Conservation (phyloP, 768 basidiomycete genomes). For the Chalciporus chontae region DNA sequence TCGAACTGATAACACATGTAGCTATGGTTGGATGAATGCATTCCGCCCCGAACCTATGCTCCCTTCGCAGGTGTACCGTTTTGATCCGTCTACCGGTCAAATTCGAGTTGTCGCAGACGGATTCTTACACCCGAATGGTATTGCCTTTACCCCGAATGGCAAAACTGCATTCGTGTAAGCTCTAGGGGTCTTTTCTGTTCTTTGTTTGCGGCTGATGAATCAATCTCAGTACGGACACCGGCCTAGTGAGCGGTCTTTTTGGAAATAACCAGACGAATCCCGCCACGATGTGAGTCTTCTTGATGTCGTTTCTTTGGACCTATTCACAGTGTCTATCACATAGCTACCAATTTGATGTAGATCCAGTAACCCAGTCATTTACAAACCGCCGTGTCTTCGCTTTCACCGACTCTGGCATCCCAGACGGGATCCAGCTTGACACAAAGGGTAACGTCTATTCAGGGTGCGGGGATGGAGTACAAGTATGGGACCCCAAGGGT, state of each 20-base stretch:
- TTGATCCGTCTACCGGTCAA: conserved; percentile 55
- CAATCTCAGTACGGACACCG: conserved; percentile 31
- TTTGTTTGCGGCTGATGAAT: conserved; percentile 7
- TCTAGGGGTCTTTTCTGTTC: conserved; percentile 2
- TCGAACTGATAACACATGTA: conserved; percentile 20
- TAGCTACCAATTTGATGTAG: conserved; percentile 70
- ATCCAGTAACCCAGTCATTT: conserved; percentile 50
- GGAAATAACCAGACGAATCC: conserved; percentile 56
- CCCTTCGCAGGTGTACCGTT: conserved; percentile 57
- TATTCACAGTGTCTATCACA: background rate
- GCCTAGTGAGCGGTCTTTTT: conserved; percentile 37
- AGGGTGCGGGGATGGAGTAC: conserved; percentile 66
- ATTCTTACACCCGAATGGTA: conserved; percentile 71
- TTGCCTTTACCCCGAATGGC: conserved; percentile 68
- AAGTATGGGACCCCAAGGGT: conserved; percentile 56
- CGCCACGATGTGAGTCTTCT: conserved; percentile 56
- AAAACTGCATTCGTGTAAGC: conserved; percentile 59
- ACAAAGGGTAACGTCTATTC: conserved; percentile 61
- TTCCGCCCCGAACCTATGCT: conserved; percentile 66
- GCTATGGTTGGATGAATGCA: conserved; percentile 60
- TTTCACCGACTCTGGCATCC: conserved; percentile 59
- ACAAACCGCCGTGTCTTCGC: conserved; percentile 64
- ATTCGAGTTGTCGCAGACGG: conserved; percentile 74
- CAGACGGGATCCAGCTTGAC: conserved; percentile 69
- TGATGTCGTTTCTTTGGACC: background rate